These are phyloP conservation scores for Nicotiana otophora DNA, from an alignment of 257 asterid genomes.

Conservation along the genomic window DNA sequence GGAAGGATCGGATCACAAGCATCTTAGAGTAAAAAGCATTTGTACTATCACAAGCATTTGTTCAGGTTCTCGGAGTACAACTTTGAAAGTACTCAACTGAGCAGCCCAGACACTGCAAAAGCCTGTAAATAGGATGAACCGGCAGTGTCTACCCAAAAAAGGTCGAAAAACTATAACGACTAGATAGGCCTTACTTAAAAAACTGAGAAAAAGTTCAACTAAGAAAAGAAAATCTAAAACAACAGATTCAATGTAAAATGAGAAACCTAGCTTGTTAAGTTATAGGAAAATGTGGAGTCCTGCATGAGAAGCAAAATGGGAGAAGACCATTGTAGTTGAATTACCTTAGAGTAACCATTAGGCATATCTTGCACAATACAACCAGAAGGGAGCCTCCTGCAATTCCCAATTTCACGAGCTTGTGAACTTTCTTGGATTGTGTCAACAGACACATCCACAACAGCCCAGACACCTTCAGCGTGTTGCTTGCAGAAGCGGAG, in stretches of 20 bases:
- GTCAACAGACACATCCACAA: constrained; percentile 78
- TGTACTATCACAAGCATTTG: no score
- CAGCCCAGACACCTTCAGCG: constrained; percentile 61
- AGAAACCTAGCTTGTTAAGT: neutral
- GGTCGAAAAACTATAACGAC: neutral
- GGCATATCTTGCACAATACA: constrained; percentile 59
- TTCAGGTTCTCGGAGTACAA: no score
- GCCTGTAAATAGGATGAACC: neutral
- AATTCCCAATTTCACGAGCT: constrained; percentile 22
- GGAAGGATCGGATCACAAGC: neutral
- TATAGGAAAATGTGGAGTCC: neutral
- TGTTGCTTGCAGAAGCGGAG: constrained; percentile 76
- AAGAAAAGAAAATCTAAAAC: neutral
- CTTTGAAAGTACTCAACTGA: no score
- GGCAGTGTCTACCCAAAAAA: neutral
- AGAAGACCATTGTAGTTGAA: neutral
- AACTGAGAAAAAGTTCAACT: neutral
- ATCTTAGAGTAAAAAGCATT: neutral
- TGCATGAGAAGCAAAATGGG: neutral
- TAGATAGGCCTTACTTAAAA: neutral
- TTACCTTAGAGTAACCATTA: constrained; percentile 66
- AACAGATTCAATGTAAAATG: neutral
- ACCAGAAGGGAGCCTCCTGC: constrained; percentile 88
- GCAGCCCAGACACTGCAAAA: neutral
- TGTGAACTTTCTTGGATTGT: constrained; percentile 25